Evolutionary conservation across 306 rosid species (phyloP), one percentile per base, ranked within the genome.

Genomic region (Cicer pinnatifidum): DNA sequence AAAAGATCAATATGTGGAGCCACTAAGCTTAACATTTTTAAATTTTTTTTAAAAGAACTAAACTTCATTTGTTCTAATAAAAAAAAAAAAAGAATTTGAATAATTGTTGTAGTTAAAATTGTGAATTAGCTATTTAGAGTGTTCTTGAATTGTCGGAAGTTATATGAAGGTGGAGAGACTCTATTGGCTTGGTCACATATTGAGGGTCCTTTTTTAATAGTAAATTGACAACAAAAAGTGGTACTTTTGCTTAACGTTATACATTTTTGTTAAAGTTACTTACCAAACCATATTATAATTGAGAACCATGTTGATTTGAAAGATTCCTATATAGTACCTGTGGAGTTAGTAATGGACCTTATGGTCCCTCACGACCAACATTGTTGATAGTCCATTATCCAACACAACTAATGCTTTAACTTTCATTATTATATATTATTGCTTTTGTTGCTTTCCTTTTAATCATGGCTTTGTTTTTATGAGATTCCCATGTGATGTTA

Each of bases 381-480:
- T 17, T 78, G 9, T 38, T 65, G 58, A 12, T 38, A 13, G 28
- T 2, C 35, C 56, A 19, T 67, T 50, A 7, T 39, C 76, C 19
- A 69, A 69, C 67, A 67, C 71, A 58, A n/a, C 15, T 58, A 19
- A 56, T 51, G 37, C 71, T 63, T 65, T 74, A 78, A 15, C 65
- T 75, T 79, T 82, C 54, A 3, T 60, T 65, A 56, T 56, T 56
- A 8, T 28, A 28, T 28, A 28, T 73, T 73, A 45, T 8, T 17
- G 67, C 82, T 79, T 81, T 83, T 73, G 78, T 69, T 74, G 85
- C 82, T 57, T 78, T 83, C 64, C 33, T 65, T 59, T 35, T 20
- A 75, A 17, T 70, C 54, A 15, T 54, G 6, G 17, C 78, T 64
- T 77, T 46, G 60, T 48, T 66, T 15, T 71, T 56, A 38, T 53